A percentile compares a stretch with the other conserved stretches of the same genome.
phyloP scores from a whole-genome alignment of 352 stramenopile genomes.

The Globisporangium viniferum region DNA sequence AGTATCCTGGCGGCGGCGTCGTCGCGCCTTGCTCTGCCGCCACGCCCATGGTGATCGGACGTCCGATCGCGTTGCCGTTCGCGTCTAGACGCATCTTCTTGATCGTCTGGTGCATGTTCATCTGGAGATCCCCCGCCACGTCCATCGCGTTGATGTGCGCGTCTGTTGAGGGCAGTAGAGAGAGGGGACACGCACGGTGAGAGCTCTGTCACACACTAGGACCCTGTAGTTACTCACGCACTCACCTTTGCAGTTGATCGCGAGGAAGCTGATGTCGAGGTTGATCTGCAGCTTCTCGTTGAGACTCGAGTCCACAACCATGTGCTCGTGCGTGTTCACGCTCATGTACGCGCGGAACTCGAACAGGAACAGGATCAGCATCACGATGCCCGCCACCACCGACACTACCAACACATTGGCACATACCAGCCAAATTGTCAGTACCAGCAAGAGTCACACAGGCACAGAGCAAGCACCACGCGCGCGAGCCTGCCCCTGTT shows the following conservation, averaged over 20 bases:
- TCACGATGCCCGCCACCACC: slow-evolving; percentile 80
- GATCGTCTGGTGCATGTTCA: slow-evolving; percentile 95
- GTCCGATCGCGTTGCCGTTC: slow-evolving; percentile 64
- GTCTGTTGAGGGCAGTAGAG: slow-evolving; percentile 43
- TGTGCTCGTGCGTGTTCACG: slow-evolving; percentile 89
- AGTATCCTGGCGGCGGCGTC: slow-evolving; percentile 86
- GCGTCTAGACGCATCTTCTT: slow-evolving; percentile 89
- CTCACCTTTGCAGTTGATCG: slow-evolving; percentile 89
- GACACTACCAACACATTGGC: slow-evolving; percentile 46
- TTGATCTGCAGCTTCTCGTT: slow-evolving; percentile 96
- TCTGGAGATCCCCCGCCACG: slow-evolving; percentile 96
- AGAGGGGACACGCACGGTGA: neutral
- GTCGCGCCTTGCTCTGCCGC: slow-evolving; percentile 27
- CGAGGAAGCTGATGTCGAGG: slow-evolving; percentile 97
- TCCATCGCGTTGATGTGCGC: slow-evolving; percentile 99
- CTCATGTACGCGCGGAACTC: slow-evolving; percentile 85
- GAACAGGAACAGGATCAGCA: slow-evolving; percentile 90
- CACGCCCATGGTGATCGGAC: slow-evolving; percentile 42
- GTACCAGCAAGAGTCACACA: too few species aligned
- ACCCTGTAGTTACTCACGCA: neutral
- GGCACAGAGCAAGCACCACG: neutral
- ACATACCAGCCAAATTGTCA: too few species aligned
- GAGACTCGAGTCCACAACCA: slow-evolving; percentile 95
- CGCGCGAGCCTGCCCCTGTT: too few species aligned
- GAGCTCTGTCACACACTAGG: neutral